phyloP scores from a whole-genome alignment of 75 land plant species.

The Chamaecyparis obtusa region DNA sequence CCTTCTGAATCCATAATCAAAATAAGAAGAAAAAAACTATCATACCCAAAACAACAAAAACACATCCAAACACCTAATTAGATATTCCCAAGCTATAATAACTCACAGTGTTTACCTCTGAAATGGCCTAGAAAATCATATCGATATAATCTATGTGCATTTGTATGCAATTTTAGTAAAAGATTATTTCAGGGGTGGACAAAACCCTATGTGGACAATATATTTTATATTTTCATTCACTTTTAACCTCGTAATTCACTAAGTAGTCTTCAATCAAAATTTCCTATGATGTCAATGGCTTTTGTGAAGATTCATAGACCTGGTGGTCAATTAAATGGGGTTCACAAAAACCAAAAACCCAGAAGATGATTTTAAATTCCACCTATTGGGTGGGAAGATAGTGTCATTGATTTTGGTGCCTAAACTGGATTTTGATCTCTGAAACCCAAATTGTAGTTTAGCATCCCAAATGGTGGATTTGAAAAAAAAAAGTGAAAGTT shows the following conservation, averaged over 20 bases:
- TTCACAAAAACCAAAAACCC: no score
- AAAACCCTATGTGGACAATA: not conserved
- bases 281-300: not conserved
- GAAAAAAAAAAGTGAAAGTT: no score
- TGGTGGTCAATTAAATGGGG: no score
- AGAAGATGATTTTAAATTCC: no score
- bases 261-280: no score
- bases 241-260: not conserved
- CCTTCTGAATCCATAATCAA: not conserved
- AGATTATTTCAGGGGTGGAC: not conserved
- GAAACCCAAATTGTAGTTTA: no score
- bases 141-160: no score
- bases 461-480: no score
- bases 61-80: not conserved
- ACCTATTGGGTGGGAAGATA: no score
- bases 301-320: no score
- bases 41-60: not conserved
- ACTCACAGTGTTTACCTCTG: not conserved
- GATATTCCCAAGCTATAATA: not conserved
- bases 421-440: no score
- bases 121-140: not conserved
- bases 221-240: not conserved
- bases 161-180: not conserved
- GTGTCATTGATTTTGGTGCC: no score
- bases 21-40: not conserved